Conservation (phyloP, 2,329 filamentous ascomycete species). For the Penicillium sp. region DNA sequence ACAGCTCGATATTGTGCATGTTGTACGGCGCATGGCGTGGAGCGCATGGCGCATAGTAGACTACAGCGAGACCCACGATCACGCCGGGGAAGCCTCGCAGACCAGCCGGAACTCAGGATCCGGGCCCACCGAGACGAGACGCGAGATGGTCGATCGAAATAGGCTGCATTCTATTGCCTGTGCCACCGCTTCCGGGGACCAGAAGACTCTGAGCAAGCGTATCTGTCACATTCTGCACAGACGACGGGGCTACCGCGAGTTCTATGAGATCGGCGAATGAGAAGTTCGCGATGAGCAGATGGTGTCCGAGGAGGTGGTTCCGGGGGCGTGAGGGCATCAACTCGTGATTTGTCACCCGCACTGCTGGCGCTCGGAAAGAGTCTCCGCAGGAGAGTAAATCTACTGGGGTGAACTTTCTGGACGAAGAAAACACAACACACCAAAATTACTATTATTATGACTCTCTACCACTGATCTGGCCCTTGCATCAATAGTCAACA, state of each 20-base stretch:
- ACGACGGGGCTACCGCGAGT: slow-evolving; percentile 10
- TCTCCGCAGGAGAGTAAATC: too few relatives aligned
- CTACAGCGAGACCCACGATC: slow-evolving; percentile 10
- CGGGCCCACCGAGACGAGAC: slow-evolving; percentile 2
- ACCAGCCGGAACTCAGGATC: slow-evolving; percentile 13
- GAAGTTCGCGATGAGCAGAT: slow-evolving; percentile 9
- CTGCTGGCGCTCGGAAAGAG: slow-evolving; percentile 11
- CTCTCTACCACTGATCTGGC: slow-evolving; percentile 8
- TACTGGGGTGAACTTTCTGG: too few relatives aligned
- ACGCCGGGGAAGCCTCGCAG: slow-evolving; percentile 18
- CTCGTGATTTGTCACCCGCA: slow-evolving; percentile 34
- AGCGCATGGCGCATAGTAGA: slow-evolving; percentile 1
- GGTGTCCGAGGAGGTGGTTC: slow-evolving; percentile 15
- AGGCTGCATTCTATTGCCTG: background rate
- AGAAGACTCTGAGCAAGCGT: slow-evolving; percentile 1
- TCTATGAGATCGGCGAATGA: slow-evolving; percentile 29
- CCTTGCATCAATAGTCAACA: slow-evolving; percentile 34
- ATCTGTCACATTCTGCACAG: slow-evolving; percentile 33
- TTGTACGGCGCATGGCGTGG: slow-evolving; percentile 6
- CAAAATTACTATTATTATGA: too few relatives aligned
- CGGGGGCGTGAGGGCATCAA: slow-evolving; percentile 16
- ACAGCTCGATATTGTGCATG: slow-evolving; percentile 17
- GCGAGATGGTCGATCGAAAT: background rate
- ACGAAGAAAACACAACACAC: too few relatives aligned
- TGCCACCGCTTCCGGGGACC: slow-evolving; percentile 1